A percentile compares a stretch with the other conserved stretches of the same genome.
These are phyloP conservation scores for Pichia exigua DNA, from an alignment of 805 yeast genomes.

Conservation along the genomic window DNA sequence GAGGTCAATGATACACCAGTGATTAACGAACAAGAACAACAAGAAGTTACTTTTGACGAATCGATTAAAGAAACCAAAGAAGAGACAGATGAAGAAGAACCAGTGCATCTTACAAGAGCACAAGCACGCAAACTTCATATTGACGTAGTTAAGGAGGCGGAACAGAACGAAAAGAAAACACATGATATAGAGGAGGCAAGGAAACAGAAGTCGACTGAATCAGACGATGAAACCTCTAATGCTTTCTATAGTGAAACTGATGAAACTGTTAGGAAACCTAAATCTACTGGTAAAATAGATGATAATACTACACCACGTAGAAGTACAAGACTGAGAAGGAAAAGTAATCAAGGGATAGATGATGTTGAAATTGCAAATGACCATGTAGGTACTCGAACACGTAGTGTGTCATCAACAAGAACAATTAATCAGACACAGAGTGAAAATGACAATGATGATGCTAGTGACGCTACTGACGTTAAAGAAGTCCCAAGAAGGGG, in stretches of 20 bases:
- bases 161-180: conserved; percentile 3
- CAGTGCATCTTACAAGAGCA: conserved; percentile 8
- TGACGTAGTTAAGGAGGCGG: conserved; percentile 8
- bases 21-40: not conserved
- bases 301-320: conserved; percentile 6
- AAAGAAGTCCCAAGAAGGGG: not conserved
- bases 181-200: conserved; percentile 5
- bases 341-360: conserved; percentile 12
- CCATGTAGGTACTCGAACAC: not conserved
- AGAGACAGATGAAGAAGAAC: conserved; percentile 4
- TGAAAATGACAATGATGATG: not conserved
- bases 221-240: not conserved
- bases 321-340: conserved; percentile 12
- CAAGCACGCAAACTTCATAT: conserved; percentile 6
- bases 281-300: conserved; percentile 8
- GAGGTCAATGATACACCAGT: not conserved
- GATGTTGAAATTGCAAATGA: conserved; percentile 4
- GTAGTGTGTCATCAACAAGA: not conserved
- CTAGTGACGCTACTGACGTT: not conserved
- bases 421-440: not conserved
- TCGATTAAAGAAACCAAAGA: not conserved
- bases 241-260: not conserved
- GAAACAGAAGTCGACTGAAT: not conserved
- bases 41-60: not conserved
- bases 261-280: not conserved